Percentiles rank a stretch among this genome's conserved stretches.
Evolutionary conservation across 176 grass and related monocot genomes (phyloP).

Genomic region (Pontederia crassipes): DNA sequence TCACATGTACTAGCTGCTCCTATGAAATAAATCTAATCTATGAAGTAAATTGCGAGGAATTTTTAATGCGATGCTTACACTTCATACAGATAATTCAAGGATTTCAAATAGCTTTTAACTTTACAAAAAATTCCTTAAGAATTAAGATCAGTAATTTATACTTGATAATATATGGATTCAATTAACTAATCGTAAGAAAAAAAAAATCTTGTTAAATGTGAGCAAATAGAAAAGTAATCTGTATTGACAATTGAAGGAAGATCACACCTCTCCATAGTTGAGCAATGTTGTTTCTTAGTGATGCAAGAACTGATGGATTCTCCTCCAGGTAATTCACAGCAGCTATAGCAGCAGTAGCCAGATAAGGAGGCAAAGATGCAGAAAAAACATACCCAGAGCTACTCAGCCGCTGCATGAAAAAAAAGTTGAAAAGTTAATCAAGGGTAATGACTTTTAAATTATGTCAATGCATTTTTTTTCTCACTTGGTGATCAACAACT

Average conservation of each 20-base stretch:
- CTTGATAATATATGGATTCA: neutral
- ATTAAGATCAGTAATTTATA: conserved; percentile 5
- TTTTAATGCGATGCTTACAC: too few species aligned
- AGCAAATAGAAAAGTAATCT: too few species aligned
- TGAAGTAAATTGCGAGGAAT: too few species aligned
- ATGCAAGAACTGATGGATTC: conserved; percentile 62
- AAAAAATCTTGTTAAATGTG: too few species aligned
- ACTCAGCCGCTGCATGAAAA: conserved; percentile 66
- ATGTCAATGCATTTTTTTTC: conserved; percentile 13
- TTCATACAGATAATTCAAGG: too few species aligned
- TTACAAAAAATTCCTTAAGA: neutral
- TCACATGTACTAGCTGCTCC: too few species aligned
- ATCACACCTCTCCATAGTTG: conserved; percentile 45
- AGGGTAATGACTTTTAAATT: conserved; percentile 24
- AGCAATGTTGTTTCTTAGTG: conserved; percentile 57
- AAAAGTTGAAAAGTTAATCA: conserved; percentile 14
- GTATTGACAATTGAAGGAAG: neutral
- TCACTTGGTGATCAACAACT: conserved; percentile 98
- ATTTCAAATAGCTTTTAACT: too few species aligned
- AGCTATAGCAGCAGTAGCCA: conserved; percentile 77
- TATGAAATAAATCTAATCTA: too few species aligned
- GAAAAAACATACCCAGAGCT: conserved; percentile 93
- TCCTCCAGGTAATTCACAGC: conserved; percentile 77
- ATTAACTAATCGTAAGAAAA: neutral
- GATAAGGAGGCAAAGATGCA: conserved; percentile 91